phyloP scores from a whole-genome alignment of 2,329 filamentous ascomycete species.

The Anisogramma anomala region DNA sequence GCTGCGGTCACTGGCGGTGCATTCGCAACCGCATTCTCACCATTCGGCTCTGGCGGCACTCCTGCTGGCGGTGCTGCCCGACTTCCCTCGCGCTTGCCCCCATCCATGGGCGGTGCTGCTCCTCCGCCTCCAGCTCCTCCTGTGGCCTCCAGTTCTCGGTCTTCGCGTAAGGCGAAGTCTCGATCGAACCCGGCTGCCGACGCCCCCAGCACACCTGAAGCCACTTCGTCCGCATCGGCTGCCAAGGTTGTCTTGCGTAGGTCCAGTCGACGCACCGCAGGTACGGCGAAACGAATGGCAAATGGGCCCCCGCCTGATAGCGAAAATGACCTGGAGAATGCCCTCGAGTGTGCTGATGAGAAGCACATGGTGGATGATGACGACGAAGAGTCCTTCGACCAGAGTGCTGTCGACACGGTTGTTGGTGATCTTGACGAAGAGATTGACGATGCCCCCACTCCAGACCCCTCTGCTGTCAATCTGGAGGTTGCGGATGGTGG shows the following conservation, averaged over 20 bases:
- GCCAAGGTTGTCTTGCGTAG: constrained; percentile 51
- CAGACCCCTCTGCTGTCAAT: constrained; percentile 79
- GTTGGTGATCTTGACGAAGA: constrained; percentile 86
- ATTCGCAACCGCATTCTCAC: constrained; percentile 31
- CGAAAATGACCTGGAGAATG: constrained; percentile 52
- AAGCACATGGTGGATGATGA: constrained; percentile 67
- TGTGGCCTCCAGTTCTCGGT: constrained; percentile 33
- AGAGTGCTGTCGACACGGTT: constrained; percentile 65
- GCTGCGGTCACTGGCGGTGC: constrained; percentile 67
- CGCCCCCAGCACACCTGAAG: constrained; percentile 31
- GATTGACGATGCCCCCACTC: constrained; percentile 57
- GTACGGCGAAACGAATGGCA: constrained; percentile 38
- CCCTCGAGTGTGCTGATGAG: constrained; percentile 87
- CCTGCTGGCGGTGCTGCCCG: constrained; percentile 38
- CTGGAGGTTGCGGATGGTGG: constrained; percentile 79
- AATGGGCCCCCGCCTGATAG: constrained; percentile 43
- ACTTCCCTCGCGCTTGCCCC: constrained; percentile 29
- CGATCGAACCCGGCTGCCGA: constrained; percentile 32
- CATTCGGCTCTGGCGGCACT: constrained; percentile 37
- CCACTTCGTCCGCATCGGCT: constrained; percentile 35
- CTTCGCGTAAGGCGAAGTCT: constrained; percentile 34
- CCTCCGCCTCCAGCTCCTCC: constrained; percentile 27
- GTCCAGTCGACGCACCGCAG: constrained; percentile 49
- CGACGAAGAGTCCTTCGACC: constrained; percentile 56
- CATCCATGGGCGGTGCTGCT: constrained; percentile 16